Percentiles rank a stretch among this genome's conserved stretches.
Evolutionary conservation across 345 rosid genomes (phyloP).

Genomic region (Citrus glauca): DNA sequence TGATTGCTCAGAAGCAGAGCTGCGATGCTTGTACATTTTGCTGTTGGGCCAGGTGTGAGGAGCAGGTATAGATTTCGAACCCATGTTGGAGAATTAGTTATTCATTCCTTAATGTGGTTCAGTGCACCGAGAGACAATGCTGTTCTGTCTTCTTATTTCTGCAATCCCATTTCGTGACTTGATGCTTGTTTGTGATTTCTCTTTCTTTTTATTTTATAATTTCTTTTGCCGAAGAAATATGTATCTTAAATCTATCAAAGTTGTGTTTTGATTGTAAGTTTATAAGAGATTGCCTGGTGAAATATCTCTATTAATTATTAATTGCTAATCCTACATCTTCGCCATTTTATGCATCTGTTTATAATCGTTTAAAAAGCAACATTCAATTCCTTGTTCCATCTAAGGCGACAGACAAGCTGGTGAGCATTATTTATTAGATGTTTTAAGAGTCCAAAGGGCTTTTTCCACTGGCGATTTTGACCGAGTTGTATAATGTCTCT

Average conservation of each 20-base stretch:
- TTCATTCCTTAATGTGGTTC: conserved; percentile 17
- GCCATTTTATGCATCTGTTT: background rate
- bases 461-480: background rate
- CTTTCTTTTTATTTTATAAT: background rate
- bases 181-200: conserved; percentile 2
- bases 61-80: conserved; percentile 14
- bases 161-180: conserved; percentile 6
- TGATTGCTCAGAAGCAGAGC: conserved; percentile 17
- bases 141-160: conserved; percentile 4
- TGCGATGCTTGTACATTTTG: conserved; percentile 30
- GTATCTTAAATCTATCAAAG: background rate
- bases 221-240: background rate
- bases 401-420: background rate
- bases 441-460: background rate
- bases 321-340: background rate
- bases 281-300: background rate
- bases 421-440: background rate
- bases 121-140: background rate
- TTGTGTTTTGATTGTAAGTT: conserved; percentile 7
- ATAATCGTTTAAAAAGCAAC: background rate
- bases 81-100: conserved; percentile 20
- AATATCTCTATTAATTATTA: conserved; percentile 2
- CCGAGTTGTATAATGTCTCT: background rate
- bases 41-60: conserved; percentile 29
- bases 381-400: background rate